phyloP scores from a whole-genome alignment of 441 rosid genomes.

The Populus hybrid region DNA sequence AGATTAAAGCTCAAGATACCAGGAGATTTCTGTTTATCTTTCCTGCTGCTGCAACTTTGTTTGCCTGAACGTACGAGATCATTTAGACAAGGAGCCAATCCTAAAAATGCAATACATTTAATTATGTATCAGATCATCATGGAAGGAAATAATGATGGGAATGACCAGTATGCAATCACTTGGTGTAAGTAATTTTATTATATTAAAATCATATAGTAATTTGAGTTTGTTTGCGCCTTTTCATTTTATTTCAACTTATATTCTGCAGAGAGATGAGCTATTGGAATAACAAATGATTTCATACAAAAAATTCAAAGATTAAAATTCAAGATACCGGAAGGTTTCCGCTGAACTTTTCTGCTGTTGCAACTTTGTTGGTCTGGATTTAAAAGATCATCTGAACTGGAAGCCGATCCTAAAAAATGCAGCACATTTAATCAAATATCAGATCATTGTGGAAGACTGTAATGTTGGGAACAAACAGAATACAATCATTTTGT shows the following conservation, averaged over 20 bases:
- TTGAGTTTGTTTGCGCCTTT: neutral
- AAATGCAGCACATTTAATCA: conserved; percentile 18
- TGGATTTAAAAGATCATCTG: conserved; percentile 49
- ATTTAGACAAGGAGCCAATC: conserved; percentile 46
- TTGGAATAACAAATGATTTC: neutral
- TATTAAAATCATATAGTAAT: neutral
- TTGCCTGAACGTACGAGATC: conserved; percentile 51
- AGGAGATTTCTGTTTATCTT: conserved; percentile 34
- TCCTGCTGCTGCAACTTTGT: conserved; percentile 29
- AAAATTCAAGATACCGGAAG: conserved; percentile 41
- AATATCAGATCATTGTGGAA: neutral
- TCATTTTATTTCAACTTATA: neutral
- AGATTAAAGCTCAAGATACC: conserved; percentile 35
- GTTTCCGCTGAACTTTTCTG: conserved; percentile 31
- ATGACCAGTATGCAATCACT: neutral
- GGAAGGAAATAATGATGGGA: conserved; percentile 1
- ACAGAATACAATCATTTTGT: neutral
- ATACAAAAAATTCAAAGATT: neutral
- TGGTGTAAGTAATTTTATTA: neutral
- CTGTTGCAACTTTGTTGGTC: conserved; percentile 35
- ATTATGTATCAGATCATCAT: neutral
- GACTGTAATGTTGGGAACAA: conserved; percentile 2
- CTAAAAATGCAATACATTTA: conserved; percentile 17
- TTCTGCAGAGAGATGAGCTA: neutral
- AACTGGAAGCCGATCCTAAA: conserved; percentile 44